Percentiles rank a stretch among this genome's conserved stretches.
Evolutionary conservation across 495 filamentous ascomycete genomes (phyloP).

Genomic region (Thozetella sp.): DNA sequence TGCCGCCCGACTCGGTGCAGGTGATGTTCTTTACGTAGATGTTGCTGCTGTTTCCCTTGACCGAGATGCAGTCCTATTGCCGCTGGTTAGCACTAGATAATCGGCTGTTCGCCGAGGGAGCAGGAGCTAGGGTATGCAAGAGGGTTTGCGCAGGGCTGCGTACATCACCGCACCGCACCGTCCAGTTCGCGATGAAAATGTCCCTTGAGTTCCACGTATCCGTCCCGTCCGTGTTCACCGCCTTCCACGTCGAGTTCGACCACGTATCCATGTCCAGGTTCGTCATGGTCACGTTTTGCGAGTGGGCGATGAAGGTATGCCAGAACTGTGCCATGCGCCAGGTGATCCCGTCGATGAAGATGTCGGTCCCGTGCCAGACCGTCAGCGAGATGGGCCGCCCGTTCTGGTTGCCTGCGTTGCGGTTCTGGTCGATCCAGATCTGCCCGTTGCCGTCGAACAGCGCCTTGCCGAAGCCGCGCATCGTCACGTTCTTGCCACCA

Average conservation of each 20-base stretch:
- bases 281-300: slow-evolving; percentile 44
- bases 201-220: slow-evolving; percentile 45
- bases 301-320: slow-evolving; percentile 43
- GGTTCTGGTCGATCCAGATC: slow-evolving; percentile 43
- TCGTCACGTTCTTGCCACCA: slow-evolving; percentile 32
- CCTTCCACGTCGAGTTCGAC: slow-evolving; percentile 29
- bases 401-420: slow-evolving; percentile 26
- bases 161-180: slow-evolving; percentile 40
- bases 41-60: slow-evolving; percentile 65
- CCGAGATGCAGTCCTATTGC: slow-evolving; percentile 58
- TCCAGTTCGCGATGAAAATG: slow-evolving; percentile 40
- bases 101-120: too few species aligned
- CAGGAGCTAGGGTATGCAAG: not conserved
- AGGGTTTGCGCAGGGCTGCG: slow-evolving; percentile 11
- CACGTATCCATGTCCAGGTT: slow-evolving; percentile 42
- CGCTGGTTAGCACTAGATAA: too few species aligned
- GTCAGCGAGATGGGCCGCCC: slow-evolving; percentile 41
- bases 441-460: slow-evolving; percentile 44
- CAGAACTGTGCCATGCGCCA: slow-evolving; percentile 44
- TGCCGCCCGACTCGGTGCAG: slow-evolving; percentile 41
- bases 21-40: slow-evolving; percentile 36
- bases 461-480: slow-evolving; percentile 38
- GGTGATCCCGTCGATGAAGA: slow-evolving; percentile 40
- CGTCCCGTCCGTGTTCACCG: slow-evolving; percentile 42
- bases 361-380: slow-evolving; percentile 38